Conservation (phyloP, 2,329 filamentous ascomycete genomes). For the Penicillium sclerotiorum region DNA sequence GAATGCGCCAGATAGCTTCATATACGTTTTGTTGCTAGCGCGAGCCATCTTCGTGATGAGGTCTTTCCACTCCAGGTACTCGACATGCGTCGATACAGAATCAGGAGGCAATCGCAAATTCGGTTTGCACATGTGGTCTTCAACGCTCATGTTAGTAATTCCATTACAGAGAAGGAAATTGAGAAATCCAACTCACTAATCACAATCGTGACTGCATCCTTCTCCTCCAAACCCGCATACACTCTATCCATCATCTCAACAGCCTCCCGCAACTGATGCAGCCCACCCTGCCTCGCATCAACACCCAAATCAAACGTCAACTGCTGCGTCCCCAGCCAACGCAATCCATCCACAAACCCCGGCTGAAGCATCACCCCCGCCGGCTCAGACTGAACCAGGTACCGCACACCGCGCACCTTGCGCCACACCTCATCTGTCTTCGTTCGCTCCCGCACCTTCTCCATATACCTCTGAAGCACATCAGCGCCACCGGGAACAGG, state of each 20-base stretch:
- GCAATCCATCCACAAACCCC: constrained; percentile 67
- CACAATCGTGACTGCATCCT: constrained; percentile 64
- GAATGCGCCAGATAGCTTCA: constrained; percentile 90
- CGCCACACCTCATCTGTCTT: constrained; percentile 65
- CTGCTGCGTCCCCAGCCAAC: constrained; percentile 64
- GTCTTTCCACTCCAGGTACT: constrained; percentile 69
- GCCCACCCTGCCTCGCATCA: constrained; percentile 75
- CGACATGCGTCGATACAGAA: constrained; percentile 46
- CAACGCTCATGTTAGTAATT: not conserved
- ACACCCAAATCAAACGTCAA: constrained; percentile 82
- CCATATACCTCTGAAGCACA: constrained; percentile 67
- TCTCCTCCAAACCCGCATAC: constrained; percentile 57
- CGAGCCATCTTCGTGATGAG: constrained; percentile 69
- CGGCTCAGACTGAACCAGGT: constrained; percentile 77
- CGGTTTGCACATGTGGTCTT: constrained; percentile 92
- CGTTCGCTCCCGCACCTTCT: constrained; percentile 54
- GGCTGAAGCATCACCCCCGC: constrained; percentile 64
- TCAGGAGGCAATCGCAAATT: constrained; percentile 63
- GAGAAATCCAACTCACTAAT: constrained; percentile 55
- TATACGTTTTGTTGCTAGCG: constrained; percentile 66
- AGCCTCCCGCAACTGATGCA: constrained; percentile 71
- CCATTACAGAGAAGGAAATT: not conserved
- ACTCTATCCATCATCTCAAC: constrained; percentile 70
- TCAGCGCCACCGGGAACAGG: constrained; percentile 68
- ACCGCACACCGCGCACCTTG: constrained; percentile 77